Base-by-base conservation (phyloP, 345 rosid species). In the Draba incana region DNA sequence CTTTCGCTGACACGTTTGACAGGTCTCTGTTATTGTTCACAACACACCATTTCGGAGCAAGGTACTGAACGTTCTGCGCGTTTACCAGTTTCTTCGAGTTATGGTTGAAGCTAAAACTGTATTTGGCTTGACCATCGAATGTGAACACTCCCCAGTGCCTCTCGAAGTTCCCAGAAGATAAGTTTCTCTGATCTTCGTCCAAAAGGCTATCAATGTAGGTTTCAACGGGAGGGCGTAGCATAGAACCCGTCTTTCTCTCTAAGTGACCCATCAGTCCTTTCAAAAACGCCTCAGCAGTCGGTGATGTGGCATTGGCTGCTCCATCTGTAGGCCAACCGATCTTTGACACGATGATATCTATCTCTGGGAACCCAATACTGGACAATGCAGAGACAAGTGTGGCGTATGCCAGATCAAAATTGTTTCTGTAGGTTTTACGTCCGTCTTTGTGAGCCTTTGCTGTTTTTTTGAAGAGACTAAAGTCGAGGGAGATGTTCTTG, bases 311-410 rank as follows among this genome's bases (percentile, higher is more conserved):
- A 77, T 90, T 85, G 60, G 79, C 78, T 57, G 88, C 83, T 78
- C 92, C 98, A 77, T 92, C 98, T 2, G 96, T 92, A 15, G 98
- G 98, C 97, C 98, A 90, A 43, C 98, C 98, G 72, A 92, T 88
- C 80, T 80, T 82, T 13, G 88, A 80, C 24, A 90, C 82, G 5
- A 85, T 83, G 24, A 92, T 84, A 31, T 83, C 84, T 58, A 83
- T 85, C 6, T 81, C 84, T 10, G 82, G 80, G 74, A 82, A 90
- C 49, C 98, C 98, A 47, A 80, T 62, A 11, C 69, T 77, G 15
- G 86, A 77, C 65, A 92, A 68, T 58, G 96, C 97, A 14, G 82
- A 62, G 16, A 82, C 85, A 66, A 90, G 65, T 35, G 88, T 85
- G 77, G 80, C 85, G 64, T 85, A 85, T 83, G 83, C 83, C 15